Evolutionary conservation across 2,329 filamentous ascomycete genomes (phyloP), one percentile per base, ranked within the genome.

Genomic region (Lasiodiplodia gonubiensis): DNA sequence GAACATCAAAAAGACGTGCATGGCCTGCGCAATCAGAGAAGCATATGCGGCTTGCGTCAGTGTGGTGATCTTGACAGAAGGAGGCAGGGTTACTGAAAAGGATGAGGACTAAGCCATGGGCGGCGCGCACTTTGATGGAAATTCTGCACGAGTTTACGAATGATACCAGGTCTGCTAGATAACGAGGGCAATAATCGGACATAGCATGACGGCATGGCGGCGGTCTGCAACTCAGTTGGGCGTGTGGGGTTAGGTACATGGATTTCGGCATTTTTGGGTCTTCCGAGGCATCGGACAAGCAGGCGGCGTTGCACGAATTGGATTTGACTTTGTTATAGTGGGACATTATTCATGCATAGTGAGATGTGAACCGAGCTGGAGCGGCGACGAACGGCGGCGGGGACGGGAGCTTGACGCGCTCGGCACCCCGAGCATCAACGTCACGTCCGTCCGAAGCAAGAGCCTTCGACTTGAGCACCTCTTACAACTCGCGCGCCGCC

Each of bases 1-100:
- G 10, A 89, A 92, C 76, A 76, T 92, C 64, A 81, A 85, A 68
- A 87, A 85, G 79, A 92, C 90, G 18, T 93, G 89, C 78, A 87
- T 92, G 84, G 86, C 89, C 18, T 93, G 91, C 76, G 89, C 90
- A 11, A 88, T 93, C 68, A 83, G 91, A 69, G 90, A 92, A 77
- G 90, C 91, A 35, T 93, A 91, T 77, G 91, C 91, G 2, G 90
- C 89, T 18, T 89, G 89, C 42, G 77, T 93, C 64, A 90, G 88
- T 57, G 90, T 93, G 49, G 88, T 92, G 49, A 91, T 93, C 67
- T 78, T 93, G 66, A 82, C 80, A 0, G 79, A 82, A 68, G 79
- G 80, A 8, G 77, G 80, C 66, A 80, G 80, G 68, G 73, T 78
- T 69, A 80, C 83, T 70, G 81, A 83, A 61, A 80, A 80, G 66